Conservation (phyloP, 2,329 filamentous ascomycete species). For the Diaporthe batatas region DNA sequence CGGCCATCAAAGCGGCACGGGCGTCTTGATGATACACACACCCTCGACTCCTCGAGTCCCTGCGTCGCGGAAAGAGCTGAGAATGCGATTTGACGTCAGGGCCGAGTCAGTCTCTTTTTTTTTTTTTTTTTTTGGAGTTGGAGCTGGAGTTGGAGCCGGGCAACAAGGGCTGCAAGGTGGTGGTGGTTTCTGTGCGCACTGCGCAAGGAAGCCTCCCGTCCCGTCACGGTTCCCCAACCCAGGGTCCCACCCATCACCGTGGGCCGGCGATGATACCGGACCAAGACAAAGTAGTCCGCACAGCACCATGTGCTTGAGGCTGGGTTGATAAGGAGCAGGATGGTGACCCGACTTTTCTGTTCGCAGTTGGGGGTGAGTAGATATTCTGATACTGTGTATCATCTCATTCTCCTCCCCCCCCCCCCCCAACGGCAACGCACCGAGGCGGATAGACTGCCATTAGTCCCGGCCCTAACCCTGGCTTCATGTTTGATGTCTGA, state of each 20-base stretch:
- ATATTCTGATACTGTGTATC: no score
- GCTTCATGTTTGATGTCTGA: background rate
- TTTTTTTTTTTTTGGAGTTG: no score
- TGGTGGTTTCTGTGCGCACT: slow-evolving; percentile 9
- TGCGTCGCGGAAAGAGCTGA: background rate
- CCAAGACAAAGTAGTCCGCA: background rate
- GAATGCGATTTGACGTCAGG: slow-evolving; percentile 31
- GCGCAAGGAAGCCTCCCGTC: background rate
- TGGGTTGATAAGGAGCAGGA: background rate
- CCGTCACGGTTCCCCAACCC: slow-evolving; percentile 4
- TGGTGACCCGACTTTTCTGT: no score
- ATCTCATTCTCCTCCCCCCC: background rate
- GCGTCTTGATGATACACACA: slow-evolving; percentile 16
- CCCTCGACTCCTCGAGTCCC: background rate
- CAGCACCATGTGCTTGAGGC: background rate
- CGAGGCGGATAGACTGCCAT: background rate
- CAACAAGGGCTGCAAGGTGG: background rate
- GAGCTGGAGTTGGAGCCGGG: slow-evolving; percentile 4
- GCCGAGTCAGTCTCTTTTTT: slow-evolving; percentile 21
- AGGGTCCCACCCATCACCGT: background rate
- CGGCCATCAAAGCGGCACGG: slow-evolving; percentile 14
- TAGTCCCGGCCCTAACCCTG: background rate
- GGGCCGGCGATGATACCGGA: background rate
- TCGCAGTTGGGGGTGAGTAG: no score
- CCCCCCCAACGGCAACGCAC: background rate